Percentiles rank a stretch among this genome's conserved stretches.
These are phyloP conservation scores for Xylariaceae sp. DNA, from an alignment of 2,329 filamentous ascomycete genomes.

Conservation along the genomic window DNA sequence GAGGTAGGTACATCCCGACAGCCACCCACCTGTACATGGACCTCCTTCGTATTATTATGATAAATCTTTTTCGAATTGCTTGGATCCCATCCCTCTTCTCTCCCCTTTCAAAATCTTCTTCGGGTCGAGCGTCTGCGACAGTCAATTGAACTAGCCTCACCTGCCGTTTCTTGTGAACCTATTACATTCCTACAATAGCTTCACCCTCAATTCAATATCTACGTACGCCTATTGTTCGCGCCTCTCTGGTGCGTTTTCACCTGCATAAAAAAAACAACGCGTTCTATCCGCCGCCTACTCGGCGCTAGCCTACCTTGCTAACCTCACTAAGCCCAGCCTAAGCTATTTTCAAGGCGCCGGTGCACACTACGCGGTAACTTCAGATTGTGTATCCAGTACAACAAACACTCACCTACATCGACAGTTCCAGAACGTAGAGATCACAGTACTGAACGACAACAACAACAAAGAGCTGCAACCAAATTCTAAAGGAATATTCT, in stretches of 20 bases:
- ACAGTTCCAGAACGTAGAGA: constrained; percentile 10
- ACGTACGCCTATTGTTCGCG: constrained; percentile 31
- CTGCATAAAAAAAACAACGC: constrained; percentile 42
- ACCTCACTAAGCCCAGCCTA: constrained; percentile 43
- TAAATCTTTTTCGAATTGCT: constrained; percentile 27
- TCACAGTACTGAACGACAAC: background rate
- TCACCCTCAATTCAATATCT: constrained; percentile 6
- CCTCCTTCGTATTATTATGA: constrained; percentile 21
- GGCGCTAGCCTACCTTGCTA: constrained; percentile 38
- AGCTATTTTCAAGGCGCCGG: constrained; percentile 35
- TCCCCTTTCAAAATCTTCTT: constrained; percentile 27
- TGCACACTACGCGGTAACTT: constrained; percentile 14
- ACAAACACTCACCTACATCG: constrained; percentile 7
- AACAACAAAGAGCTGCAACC: no score
- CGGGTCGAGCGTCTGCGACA: constrained; percentile 16
- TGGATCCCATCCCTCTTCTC: constrained; percentile 24
- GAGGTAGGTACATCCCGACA: constrained; percentile 16
- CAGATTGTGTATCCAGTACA: constrained; percentile 14
- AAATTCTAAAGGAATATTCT: no score
- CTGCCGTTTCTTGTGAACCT: constrained; percentile 5
- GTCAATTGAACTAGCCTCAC: constrained; percentile 26
- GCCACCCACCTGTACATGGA: constrained; percentile 18
- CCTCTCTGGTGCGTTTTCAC: constrained; percentile 38
- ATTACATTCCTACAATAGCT: constrained; percentile 12
- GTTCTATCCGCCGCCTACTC: constrained; percentile 36